phyloP scores from a whole-genome alignment of 2,329 filamentous ascomycete genomes.

The Xylaria sp. region DNA sequence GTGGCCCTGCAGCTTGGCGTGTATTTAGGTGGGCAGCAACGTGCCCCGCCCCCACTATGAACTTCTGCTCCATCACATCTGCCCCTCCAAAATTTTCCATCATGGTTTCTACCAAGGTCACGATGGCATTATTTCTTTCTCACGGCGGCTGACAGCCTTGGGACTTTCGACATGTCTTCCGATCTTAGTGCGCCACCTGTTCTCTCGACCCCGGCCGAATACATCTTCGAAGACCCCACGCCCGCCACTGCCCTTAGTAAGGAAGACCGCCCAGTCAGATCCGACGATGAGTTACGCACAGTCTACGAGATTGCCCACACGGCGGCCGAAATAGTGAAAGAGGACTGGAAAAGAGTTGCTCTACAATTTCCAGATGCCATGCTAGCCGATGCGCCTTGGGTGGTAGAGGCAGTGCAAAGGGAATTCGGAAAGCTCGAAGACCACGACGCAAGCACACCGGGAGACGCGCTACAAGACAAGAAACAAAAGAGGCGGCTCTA shows the following conservation, averaged over 20 bases:
- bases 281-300: conserved; percentile 72
- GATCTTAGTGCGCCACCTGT: conserved; percentile 61
- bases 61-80: neutral
- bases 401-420: conserved; percentile 67
- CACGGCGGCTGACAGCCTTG: neutral
- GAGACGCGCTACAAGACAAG: conserved; percentile 6
- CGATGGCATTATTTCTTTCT: neutral
- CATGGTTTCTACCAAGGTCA: neutral
- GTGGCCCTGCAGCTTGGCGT: neutral
- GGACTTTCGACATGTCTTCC: conserved; percentile 47
- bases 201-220: conserved; percentile 68
- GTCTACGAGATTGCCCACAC: conserved; percentile 89
- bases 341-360: conserved; percentile 77
- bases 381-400: conserved; percentile 82
- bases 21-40: too few relatives aligned
- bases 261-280: conserved; percentile 42
- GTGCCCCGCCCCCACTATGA: conserved; percentile 26
- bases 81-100: conserved; percentile 22
- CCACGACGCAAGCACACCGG: neutral
- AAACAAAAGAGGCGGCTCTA: conserved; percentile 60
- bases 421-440: conserved; percentile 40
- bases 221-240: conserved; percentile 60
- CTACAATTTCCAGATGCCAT: conserved; percentile 97
- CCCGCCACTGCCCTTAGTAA: conserved; percentile 38
- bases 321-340: conserved; percentile 72